Base-by-base conservation (phyloP, 176 grass and related monocot genomes). In the Triticum monococcum region DNA sequence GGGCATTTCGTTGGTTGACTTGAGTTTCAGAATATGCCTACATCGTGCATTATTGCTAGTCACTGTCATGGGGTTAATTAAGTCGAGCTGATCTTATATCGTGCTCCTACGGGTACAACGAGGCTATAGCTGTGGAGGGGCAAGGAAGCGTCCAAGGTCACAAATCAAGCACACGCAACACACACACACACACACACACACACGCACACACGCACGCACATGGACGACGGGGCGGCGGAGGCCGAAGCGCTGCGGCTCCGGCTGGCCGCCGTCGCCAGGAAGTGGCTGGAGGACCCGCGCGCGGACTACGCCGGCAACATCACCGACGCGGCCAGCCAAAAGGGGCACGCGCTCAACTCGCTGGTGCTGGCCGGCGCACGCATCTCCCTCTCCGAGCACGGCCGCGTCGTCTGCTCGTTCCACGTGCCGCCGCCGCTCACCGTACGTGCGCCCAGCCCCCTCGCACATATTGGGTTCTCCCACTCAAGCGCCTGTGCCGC, bases 321-420 rank as follows among this genome's bases (percentile, higher is more conserved):
- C 75, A 5, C 26, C 46, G 2, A 13, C 59, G 20, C 56, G 11
- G 8, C 28, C 12, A 74, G 59, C 57, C 43, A 28, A 38, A 38
- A 66, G 17, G 84, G 83, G 18, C 80, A 64, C 40, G 83, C 54
- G 68, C 81, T 91, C 74, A 86, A 74, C 80, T 18, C 67, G 33
- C 26, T 91, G 26, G 79, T 33, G 14, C 22, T 89, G 36, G 36
- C 76, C 64, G 86, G 86, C 64, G 63, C 81, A 46, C 75, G 63
- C 5, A 62, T 95, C 80, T 72, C 89, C 75, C 11, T 62, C 37
- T 45, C 66, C 66, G 41, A 87, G 41, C 48, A 24, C 70, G 89
- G 89, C 24, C 79, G 78, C 81, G 81, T 75, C 11, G 30, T 88
- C 54, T 91, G 84, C 94, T 64, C 86, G 18, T 78, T 95, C 84